Evolutionary conservation across 495 filamentous ascomycete species (phyloP).

Genomic region (Xylaria palmicola): DNA sequence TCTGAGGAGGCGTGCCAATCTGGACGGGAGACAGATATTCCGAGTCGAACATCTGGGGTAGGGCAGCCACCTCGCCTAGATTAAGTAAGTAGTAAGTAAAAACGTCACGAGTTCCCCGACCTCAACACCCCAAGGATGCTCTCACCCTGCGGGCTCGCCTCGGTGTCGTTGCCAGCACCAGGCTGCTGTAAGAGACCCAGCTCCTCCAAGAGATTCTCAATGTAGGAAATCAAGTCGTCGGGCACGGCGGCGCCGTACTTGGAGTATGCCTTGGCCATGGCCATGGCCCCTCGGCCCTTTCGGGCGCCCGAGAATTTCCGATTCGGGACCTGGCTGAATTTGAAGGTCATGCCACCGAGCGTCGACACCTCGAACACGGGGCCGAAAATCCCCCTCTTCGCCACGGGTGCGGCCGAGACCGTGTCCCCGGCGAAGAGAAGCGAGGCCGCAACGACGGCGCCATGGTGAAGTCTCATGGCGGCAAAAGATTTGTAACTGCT

Average conservation of each 20-base stretch:
- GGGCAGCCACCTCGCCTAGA: conserved; percentile 40
- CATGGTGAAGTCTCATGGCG: conserved; percentile 21
- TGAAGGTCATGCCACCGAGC: conserved; percentile 41
- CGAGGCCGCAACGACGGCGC: conserved; percentile 22
- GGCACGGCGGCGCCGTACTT: conserved; percentile 40
- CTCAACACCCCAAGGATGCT: neutral
- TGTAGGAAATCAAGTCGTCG: conserved; percentile 26
- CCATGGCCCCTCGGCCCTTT: conserved; percentile 38
- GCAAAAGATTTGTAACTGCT: neutral
- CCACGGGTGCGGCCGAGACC: conserved; percentile 21
- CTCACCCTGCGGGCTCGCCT: conserved; percentile 24
- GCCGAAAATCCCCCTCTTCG: conserved; percentile 19
- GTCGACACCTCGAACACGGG: conserved; percentile 28
- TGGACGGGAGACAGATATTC: conserved; percentile 64
- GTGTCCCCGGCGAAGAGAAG: conserved; percentile 13
- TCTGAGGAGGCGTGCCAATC: conserved; percentile 73
- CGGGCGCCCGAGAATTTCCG: conserved; percentile 29
- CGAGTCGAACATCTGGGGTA: conserved; percentile 57
- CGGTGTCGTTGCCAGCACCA: conserved; percentile 17
- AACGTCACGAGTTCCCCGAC: neutral
- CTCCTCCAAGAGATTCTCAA: conserved; percentile 31
- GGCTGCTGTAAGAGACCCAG: conserved; percentile 29
- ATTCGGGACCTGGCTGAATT: conserved; percentile 42
- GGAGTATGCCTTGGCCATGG: conserved; percentile 42
- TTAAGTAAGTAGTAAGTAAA: conserved; percentile 9